A percentile compares a stretch with the other conserved stretches of the same genome.
Evolutionary conservation across 192 early-diverging fungal species (phyloP).

Genomic region (Rhizophagus clarus): DNA sequence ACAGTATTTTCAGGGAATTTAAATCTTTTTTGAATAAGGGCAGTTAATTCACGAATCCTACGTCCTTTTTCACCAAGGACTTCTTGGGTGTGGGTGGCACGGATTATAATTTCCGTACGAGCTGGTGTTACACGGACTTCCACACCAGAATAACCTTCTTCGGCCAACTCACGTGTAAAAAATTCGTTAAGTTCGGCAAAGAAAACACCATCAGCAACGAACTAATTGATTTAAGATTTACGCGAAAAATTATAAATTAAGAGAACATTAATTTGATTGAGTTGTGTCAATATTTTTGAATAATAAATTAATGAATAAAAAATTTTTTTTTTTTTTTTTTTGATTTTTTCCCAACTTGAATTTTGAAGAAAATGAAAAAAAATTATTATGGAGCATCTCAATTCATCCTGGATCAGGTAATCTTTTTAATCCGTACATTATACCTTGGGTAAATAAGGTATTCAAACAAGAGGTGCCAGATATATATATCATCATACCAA

Average conservation of each 20-base stretch:
- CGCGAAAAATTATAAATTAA: not conserved
- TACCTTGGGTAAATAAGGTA: conserved; percentile 28
- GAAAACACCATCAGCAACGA: conserved; percentile 99
- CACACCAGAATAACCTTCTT: conserved; percentile 98
- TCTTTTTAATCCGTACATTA: conserved; percentile 39
- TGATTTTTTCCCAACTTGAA: not conserved
- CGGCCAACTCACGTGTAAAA: conserved; percentile 95
- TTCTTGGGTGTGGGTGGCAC: conserved; percentile 97
- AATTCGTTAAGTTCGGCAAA: conserved; percentile 99
- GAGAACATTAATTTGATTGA: not conserved
- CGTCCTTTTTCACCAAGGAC: conserved; percentile 98
- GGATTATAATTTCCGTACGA: conserved; percentile 99
- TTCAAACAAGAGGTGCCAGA: conserved; percentile 66
- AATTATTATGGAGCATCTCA: not conserved
- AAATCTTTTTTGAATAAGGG: conserved; percentile 99
- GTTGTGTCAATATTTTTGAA: not conserved
- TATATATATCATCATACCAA: conserved; percentile 47
- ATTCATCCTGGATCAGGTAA: conserved; percentile 38
- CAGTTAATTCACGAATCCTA: conserved; percentile 97
- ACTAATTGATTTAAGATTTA: conserved; percentile 47
- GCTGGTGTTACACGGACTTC: conserved; percentile 99
- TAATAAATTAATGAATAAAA: not conserved
- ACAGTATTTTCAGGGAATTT: conserved; percentile 98
- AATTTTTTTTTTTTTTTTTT: not conserved
- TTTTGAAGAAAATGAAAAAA: not conserved